Percentiles rank a stretch among this genome's conserved stretches.
Conservation (phyloP, 306 rosid species). For the Vicia faba region DNA sequence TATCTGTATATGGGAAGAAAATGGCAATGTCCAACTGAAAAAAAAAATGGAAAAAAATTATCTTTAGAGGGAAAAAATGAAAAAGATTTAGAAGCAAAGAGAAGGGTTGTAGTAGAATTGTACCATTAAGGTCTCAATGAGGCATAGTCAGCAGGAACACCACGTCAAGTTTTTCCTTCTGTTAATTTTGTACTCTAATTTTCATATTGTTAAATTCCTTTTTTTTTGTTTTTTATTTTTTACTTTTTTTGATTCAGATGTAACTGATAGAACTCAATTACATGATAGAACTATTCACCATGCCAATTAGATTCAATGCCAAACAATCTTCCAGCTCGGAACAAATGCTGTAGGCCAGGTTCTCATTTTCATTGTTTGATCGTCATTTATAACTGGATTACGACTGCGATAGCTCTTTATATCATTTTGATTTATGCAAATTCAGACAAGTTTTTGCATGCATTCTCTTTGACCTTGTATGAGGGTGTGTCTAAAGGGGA, state of each 20-base stretch:
- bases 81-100: conserved; percentile 50
- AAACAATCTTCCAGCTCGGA: conserved; percentile 25
- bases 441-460: too few relatives aligned
- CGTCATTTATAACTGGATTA: background rate
- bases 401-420: too few relatives aligned
- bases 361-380: background rate
- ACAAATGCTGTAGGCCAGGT: conserved; percentile 4
- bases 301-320: conserved; percentile 42
- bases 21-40: conserved; percentile 48
- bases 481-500: too few relatives aligned
- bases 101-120: conserved; percentile 53
- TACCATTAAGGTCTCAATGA: conserved; percentile 57
- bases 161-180: conserved; percentile 45
- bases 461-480: too few relatives aligned
- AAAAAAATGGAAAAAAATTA: conserved; percentile 16
- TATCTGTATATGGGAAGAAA: conserved; percentile 69
- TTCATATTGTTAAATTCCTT: conserved; percentile 51
- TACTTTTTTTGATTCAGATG: conserved; percentile 52
- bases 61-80: conserved; percentile 28
- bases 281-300: conserved; percentile 62
- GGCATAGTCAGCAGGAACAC: conserved; percentile 57
- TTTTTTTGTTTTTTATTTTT: conserved; percentile 28
- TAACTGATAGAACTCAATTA: conserved; percentile 74
- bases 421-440: background rate
- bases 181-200: conserved; percentile 73